Base-by-base conservation (phyloP, 2,329 filamentous ascomycete species). In the Colletotrichum chlorophyti region DNA sequence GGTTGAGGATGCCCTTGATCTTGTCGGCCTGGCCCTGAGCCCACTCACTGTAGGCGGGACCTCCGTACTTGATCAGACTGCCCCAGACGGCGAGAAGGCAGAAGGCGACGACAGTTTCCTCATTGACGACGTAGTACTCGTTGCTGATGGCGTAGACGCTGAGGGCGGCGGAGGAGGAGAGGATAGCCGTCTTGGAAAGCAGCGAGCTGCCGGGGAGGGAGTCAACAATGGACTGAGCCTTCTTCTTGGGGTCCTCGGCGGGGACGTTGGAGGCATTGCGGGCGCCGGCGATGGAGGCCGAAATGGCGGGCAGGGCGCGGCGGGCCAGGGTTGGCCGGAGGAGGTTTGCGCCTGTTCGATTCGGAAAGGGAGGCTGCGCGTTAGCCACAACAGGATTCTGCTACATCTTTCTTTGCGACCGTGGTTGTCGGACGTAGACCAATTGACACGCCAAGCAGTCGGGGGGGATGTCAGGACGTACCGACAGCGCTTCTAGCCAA, bases 101-200 rank as follows among this genome's bases (percentile, higher is more conserved):
- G 81, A 99, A 86, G 66, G 91, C 91, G 73, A 96, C 91, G 74
- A 99, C 91, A 64, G 93, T 91, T 84, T 99, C 95, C 85, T 99
- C 95, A 83, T 99, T 99, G 80, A 99, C 85, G 76, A 99, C 93
- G 81, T 97, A 98, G 84, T 98, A 93, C 87, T 99, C 95, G 82
- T 96, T 99, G 88, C 91, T 96, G 81, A 99, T 93, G 72, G 93
- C 95, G 75, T 95, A 96, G 77, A 96, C 86, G 72, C 91, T 93
- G 69, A 96, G 79, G 80, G 91, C 94, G 72, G 95, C 91, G 65
- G 90, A 89, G 70, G 92, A 93, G 73, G 94, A 98, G 72, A 99
- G 90, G 75, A 97, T 94, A 72, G 95, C 95, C 68, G 92, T 93
- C 89, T 99, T 99, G 79, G 92, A 96, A 74, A 96, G 82, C 65